Conservation (phyloP, 495 filamentous ascomycete species). For the Lasiosphaeris hirsuta region DNA sequence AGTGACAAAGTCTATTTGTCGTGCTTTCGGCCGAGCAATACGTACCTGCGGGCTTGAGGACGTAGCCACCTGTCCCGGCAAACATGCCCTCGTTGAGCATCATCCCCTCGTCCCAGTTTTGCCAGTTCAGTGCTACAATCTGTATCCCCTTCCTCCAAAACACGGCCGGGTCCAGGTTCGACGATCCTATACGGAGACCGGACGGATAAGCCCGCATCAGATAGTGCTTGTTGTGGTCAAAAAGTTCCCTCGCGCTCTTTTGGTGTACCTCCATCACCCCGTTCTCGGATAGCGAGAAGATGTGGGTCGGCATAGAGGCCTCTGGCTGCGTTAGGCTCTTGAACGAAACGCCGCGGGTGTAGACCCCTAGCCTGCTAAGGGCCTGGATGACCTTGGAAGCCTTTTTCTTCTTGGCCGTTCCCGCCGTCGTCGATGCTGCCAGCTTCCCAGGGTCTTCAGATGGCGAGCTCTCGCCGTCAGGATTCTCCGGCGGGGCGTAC, state of each 20-base stretch:
- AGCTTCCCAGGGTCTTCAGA: conserved; percentile 25
- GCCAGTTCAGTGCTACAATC: conserved; percentile 93
- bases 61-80: conserved; percentile 71
- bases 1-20: not conserved
- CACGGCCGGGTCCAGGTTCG: conserved; percentile 76
- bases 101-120: conserved; percentile 84
- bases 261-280: conserved; percentile 69
- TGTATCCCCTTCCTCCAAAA: conserved; percentile 92
- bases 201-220: conserved; percentile 90
- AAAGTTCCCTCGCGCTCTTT: conserved; percentile 56
- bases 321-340: conserved; percentile 58
- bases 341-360: conserved; percentile 79
- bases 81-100: conserved; percentile 98
- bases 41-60: conserved; percentile 71
- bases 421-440: conserved; percentile 14
- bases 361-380: conserved; percentile 73
- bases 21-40: not conserved
- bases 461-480: conserved; percentile 9
- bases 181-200: conserved; percentile 74
- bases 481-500: conserved; percentile 52
- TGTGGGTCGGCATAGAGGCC: conserved; percentile 71
- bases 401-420: conserved; percentile 35
- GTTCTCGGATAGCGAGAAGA: conserved; percentile 83
- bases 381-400: conserved; percentile 70
- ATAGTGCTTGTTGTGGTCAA: conserved; percentile 76